Evolutionary conservation across 2,329 filamentous ascomycete species (phyloP).

Genomic region (Cordyceps cicadae): DNA sequence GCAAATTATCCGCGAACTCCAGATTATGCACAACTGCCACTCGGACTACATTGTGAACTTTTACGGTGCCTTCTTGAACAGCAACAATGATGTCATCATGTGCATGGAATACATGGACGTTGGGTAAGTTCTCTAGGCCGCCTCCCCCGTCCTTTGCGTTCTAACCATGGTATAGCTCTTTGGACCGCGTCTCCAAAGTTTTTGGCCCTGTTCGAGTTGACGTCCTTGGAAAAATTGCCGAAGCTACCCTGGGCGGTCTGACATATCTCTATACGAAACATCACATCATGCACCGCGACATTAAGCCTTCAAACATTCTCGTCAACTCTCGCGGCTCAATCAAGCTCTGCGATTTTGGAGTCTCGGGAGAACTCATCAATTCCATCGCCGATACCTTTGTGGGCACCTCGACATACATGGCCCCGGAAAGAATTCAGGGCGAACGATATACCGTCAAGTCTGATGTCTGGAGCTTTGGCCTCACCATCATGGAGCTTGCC

Average conservation of each 20-base stretch:
- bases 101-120: slow-evolving; percentile 99
- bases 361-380: slow-evolving; percentile 96
- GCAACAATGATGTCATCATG: slow-evolving; percentile 96
- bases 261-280: slow-evolving; percentile 93
- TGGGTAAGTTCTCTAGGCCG: slow-evolving; percentile 55
- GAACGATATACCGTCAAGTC: slow-evolving; percentile 97
- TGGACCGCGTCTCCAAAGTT: slow-evolving; percentile 87
- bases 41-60: slow-evolving; percentile 96
- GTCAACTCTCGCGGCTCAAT: slow-evolving; percentile 91
- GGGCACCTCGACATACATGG: slow-evolving; percentile 98
- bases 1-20: slow-evolving; percentile 91
- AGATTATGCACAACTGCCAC: slow-evolving; percentile 98
- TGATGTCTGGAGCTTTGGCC: slow-evolving; percentile 96
- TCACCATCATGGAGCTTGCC: slow-evolving; percentile 92
- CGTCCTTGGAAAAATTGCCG: slow-evolving; percentile 93
- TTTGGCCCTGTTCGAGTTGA: slow-evolving; percentile 95
- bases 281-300: slow-evolving; percentile 98
- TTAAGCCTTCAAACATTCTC: slow-evolving; percentile 96
- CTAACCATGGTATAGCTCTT: slow-evolving; percentile 50
- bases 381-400: slow-evolving; percentile 98
- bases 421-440: slow-evolving; percentile 93
- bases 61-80: slow-evolving; percentile 94
- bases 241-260: slow-evolving; percentile 85
- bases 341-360: slow-evolving; percentile 97
- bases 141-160: background rate